phyloP scores from a whole-genome alignment of 1,284 basidiomycete genomes.

The Cutaneotrichosporon arboriforme region DNA sequence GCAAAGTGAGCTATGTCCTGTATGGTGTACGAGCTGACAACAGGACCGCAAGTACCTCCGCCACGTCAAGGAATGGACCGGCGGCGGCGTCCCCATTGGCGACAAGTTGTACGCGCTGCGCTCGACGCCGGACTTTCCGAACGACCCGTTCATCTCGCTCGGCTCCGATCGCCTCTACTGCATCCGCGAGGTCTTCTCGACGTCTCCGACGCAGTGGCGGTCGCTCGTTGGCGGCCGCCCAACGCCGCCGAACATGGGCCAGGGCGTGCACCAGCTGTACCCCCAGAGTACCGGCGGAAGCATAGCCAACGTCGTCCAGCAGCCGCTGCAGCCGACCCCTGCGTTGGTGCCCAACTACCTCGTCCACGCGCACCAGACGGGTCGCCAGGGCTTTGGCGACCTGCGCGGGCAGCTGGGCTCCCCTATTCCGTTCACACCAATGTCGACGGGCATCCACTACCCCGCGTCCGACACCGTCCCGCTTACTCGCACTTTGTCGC shows the following conservation, averaged over 20 bases:
- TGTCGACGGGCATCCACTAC: conserved; percentile 1
- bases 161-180: conserved; percentile 21
- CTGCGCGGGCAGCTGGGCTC: background rate
- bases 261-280: too few relatives aligned
- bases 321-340: conserved; percentile 1
- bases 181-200: conserved; percentile 16
- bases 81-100: background rate
- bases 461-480: background rate
- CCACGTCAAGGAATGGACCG: background rate
- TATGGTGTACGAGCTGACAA: background rate
- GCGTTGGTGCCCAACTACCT: conserved; percentile 1
- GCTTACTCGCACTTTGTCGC: background rate
- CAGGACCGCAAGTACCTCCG: conserved; percentile 14
- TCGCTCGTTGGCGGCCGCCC: background rate
- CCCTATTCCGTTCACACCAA: conserved; percentile 4
- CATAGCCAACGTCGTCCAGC: background rate
- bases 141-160: conserved; percentile 23
- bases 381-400: too few relatives aligned
- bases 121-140: conserved; percentile 11
- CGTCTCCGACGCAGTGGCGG: conserved; percentile 4
- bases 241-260: background rate
- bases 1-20: conserved; percentile 5
- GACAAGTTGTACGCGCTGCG: conserved; percentile 19
- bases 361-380: background rate
- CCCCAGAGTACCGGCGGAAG: background rate